phyloP scores from a whole-genome alignment of 2,329 filamentous ascomycete species.

The Akanthomyces lecanii region DNA sequence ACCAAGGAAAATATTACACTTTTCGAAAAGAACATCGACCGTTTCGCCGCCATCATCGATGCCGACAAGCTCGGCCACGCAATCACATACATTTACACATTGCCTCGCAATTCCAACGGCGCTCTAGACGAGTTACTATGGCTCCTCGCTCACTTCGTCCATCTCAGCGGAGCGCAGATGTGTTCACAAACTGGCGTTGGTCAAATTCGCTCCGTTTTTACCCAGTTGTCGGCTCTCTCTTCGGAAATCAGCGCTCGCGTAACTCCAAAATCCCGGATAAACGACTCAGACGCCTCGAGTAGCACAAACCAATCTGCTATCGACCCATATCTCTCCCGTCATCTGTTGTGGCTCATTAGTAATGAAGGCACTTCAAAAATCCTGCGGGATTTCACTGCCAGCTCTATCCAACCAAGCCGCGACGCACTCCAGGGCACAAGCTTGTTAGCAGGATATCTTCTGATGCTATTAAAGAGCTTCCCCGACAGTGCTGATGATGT shows the following conservation, averaged over 20 bases:
- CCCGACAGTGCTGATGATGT: slow-evolving; percentile 80
- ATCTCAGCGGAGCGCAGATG: slow-evolving; percentile 43
- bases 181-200: slow-evolving; percentile 33
- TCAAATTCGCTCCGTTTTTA: slow-evolving; percentile 50
- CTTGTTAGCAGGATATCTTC: slow-evolving; percentile 76
- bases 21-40: slow-evolving; percentile 37
- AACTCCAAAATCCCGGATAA: slow-evolving; percentile 17
- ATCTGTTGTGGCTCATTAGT: slow-evolving; percentile 69
- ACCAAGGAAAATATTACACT: slow-evolving; percentile 33
- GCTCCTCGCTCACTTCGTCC: slow-evolving; percentile 64
- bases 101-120: slow-evolving; percentile 22
- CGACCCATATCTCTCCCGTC: slow-evolving; percentile 56
- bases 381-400: slow-evolving; percentile 32
- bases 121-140: slow-evolving; percentile 50
- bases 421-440: slow-evolving; percentile 45
- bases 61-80: slow-evolving; percentile 38
- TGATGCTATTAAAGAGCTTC: slow-evolving; percentile 82
- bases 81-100: slow-evolving; percentile 36
- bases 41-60: slow-evolving; percentile 36
- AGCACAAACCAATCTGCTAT: slow-evolving; percentile 33
- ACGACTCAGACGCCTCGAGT: slow-evolving; percentile 29
- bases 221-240: slow-evolving; percentile 49
- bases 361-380: slow-evolving; percentile 63
- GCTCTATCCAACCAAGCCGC: slow-evolving; percentile 27
- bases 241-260: slow-evolving; percentile 47